A percentile compares a stretch with the other conserved stretches of the same genome.
Conservation (phyloP, 441 rosid species). For the Raphanus hybrid region DNA sequence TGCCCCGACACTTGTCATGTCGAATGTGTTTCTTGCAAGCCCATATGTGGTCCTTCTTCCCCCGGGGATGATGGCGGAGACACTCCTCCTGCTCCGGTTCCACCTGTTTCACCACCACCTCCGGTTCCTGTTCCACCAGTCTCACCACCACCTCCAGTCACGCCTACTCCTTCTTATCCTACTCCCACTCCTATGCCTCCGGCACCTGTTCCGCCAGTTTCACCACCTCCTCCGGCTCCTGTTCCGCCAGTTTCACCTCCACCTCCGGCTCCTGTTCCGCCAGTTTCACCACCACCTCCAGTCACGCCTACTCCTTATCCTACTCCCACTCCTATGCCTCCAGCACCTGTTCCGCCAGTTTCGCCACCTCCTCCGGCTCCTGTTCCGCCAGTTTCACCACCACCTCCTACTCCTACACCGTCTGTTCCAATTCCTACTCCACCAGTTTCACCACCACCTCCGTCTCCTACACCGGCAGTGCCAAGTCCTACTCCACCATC, state of each 20-base stretch:
- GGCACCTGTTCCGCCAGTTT: neutral
- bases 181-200: conserved; percentile 6
- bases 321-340: conserved; percentile 5
- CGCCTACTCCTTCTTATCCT: conserved; percentile 1
- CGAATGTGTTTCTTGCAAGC: conserved; percentile 57
- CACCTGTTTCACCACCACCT: neutral
- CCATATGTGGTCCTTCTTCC: conserved; percentile 41
- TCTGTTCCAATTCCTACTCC: neutral
- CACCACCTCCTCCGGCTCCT: neutral
- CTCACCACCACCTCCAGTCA: conserved; percentile 1
- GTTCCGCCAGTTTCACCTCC: neutral
- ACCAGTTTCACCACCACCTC: neutral
- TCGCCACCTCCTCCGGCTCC: neutral
- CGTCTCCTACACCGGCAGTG: neutral
- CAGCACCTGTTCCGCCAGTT: neutral
- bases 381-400: neutral
- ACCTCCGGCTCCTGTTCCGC: neutral
- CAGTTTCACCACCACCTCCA: neutral
- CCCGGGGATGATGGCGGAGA: conserved; percentile 19
- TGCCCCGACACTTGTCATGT: conserved; percentile 56
- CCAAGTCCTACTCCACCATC: neutral
- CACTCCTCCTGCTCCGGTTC: neutral
- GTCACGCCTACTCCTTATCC: neutral
- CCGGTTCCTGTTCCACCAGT: no score
- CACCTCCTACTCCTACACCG: neutral